Evolutionary conservation across 106 monocot species (phyloP).

Genomic region (Acorus calamus): DNA sequence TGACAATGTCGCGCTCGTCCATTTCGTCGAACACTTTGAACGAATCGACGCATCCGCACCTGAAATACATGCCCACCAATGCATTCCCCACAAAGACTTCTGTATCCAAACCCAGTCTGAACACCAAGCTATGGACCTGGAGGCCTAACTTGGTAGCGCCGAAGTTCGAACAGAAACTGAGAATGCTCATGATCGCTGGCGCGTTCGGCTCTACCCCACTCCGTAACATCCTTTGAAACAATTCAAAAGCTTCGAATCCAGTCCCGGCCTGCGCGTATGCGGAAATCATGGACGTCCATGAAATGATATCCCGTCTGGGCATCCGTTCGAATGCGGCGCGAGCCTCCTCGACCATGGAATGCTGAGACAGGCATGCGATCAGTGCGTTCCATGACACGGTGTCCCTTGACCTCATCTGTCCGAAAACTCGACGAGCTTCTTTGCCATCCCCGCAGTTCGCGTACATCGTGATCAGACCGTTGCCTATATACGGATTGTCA

Average conservation of each 20-base stretch:
- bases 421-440: conserved; percentile 31
- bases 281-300: conserved; percentile 71
- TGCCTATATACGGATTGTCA: conserved; percentile 43
- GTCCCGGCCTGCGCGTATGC: conserved; percentile 47
- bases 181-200: conserved; percentile 31
- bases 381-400: conserved; percentile 62
- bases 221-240: conserved; percentile 40
- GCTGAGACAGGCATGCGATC: conserved; percentile 36
- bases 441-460: conserved; percentile 37
- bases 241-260: conserved; percentile 23
- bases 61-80: conserved; percentile 59
- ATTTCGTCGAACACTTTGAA: conserved; percentile 40
- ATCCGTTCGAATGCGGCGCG: conserved; percentile 40
- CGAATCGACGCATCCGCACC: conserved; percentile 44
- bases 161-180: conserved; percentile 33
- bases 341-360: conserved; percentile 41
- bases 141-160: conserved; percentile 24
- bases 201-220: conserved; percentile 33
- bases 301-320: conserved; percentile 42
- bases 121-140: conserved; percentile 27
- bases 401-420: conserved; percentile 39
- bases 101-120: conserved; percentile 25
- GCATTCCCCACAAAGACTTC: conserved; percentile 42
- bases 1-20: conserved; percentile 32
- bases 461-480: conserved; percentile 61